Conservation (phyloP, 2,329 filamentous ascomycete species). For the Fusarium miscanthi region DNA sequence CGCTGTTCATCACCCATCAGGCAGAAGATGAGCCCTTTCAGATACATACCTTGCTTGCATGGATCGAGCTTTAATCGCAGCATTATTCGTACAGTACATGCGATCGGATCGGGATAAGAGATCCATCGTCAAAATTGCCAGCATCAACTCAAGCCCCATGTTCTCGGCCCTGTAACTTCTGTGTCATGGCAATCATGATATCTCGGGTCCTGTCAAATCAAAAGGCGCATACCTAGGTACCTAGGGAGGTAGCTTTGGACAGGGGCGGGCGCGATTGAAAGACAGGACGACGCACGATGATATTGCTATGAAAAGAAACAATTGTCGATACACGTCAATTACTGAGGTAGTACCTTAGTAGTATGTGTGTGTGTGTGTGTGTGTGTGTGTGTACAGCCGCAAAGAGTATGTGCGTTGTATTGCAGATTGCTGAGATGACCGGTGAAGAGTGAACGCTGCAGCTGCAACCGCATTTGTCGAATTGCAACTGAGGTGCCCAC, state of each 20-base stretch:
- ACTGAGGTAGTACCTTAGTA: not conserved
- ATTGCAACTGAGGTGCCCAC: slow-evolving; percentile 1
- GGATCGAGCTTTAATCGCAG: slow-evolving; percentile 15
- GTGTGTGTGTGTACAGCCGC: not conserved
- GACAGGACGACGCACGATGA: slow-evolving; percentile 15
- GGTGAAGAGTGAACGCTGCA: slow-evolving; percentile 15
- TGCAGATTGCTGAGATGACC: slow-evolving; percentile 15
- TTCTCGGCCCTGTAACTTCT: not conserved
- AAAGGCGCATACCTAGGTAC: not conserved
- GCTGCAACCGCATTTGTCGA: slow-evolving; percentile 24
- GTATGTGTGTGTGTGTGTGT: too few relatives aligned
- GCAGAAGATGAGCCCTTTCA: not conserved
- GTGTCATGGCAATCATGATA: slow-evolving; percentile 8
- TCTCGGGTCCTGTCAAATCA: slow-evolving; percentile 27
- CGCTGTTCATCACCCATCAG: slow-evolving; percentile 1
- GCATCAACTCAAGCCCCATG: slow-evolving; percentile 17
- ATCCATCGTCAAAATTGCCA: slow-evolving; percentile 1
- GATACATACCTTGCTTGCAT: not conserved
- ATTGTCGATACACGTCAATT: not conserved
- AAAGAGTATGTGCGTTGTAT: slow-evolving; percentile 26
- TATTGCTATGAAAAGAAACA: slow-evolving; percentile 19
- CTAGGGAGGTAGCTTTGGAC: not conserved
- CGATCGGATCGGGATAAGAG: slow-evolving; percentile 32
- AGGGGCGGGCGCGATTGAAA: not conserved
- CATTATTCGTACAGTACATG: not conserved